These are phyloP conservation scores for Thalassiosira profunda DNA, from an alignment of 108 stramenopile species.

Conservation along the genomic window DNA sequence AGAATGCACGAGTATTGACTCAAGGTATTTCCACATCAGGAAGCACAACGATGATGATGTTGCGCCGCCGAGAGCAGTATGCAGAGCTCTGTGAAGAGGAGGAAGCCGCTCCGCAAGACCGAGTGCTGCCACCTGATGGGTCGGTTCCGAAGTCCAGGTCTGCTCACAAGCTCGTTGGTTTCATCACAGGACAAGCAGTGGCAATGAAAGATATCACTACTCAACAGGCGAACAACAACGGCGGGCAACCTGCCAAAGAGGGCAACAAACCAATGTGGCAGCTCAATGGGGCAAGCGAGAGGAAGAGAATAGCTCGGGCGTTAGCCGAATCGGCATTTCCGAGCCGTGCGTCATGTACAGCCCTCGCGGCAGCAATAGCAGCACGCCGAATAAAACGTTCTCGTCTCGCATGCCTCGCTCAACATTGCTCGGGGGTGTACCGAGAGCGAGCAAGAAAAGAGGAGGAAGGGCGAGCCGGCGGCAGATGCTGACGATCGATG, in stretches of 20 bases:
- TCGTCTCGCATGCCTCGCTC: neutral
- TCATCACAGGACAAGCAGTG: constrained; percentile 5
- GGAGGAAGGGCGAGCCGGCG: too few species aligned
- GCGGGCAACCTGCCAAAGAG: neutral
- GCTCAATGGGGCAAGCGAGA: neutral
- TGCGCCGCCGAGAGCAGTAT: too few species aligned
- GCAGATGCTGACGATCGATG: constrained; percentile 10
- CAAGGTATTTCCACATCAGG: too few species aligned
- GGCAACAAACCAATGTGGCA: neutral
- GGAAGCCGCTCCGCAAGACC: too few species aligned
- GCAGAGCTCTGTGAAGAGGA: too few species aligned
- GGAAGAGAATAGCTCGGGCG: neutral
- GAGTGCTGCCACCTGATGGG: too few species aligned
- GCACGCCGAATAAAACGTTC: neutral
- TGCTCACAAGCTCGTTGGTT: neutral
- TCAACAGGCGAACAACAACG: neutral
- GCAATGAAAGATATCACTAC: neutral
- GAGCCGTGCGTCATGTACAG: neutral
- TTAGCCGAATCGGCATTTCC: neutral
- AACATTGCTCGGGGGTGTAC: neutral
- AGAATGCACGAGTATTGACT: too few species aligned
- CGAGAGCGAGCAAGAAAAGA: neutral
- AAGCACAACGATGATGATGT: too few species aligned
- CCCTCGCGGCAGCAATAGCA: neutral
- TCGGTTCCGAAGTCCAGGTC: too few species aligned